These are phyloP conservation scores for Clitoria ternatea DNA, from an alignment of 306 rosid species.

Conservation along the genomic window DNA sequence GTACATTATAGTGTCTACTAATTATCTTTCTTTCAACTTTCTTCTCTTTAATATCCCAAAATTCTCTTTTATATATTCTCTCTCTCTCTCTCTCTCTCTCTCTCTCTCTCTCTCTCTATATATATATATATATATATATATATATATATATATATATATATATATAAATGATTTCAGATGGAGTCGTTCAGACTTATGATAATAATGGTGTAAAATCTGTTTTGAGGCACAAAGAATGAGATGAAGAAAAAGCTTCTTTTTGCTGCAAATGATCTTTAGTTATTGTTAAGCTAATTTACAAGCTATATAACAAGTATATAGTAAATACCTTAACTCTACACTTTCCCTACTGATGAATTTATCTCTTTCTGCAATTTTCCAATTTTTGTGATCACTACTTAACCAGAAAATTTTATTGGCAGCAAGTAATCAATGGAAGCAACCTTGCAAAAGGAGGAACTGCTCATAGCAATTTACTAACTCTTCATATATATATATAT, in stretches of 20 bases:
- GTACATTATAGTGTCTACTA: slow-evolving; percentile 12
- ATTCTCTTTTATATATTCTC: background rate
- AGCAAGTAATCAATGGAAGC: background rate
- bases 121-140: too few species aligned
- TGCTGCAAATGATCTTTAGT: background rate
- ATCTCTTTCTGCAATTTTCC: background rate
- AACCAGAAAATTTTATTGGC: background rate
- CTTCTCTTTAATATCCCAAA: background rate
- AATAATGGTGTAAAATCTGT: background rate
- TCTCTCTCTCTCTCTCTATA: background rate
- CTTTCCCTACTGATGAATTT: background rate
- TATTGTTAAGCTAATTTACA: background rate
- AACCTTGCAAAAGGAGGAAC: too few species aligned
- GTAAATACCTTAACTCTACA: background rate
- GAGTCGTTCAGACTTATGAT: background rate
- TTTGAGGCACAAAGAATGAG: background rate
- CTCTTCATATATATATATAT: too few species aligned
- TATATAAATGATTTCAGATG: background rate
- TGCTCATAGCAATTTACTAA: background rate
- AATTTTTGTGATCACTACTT: background rate
- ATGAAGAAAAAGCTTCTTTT: background rate
- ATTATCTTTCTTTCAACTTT: background rate
- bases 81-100: background rate
- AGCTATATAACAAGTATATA: background rate
- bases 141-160: too few species aligned